Evolutionary conservation across 352 stramenopile genomes (phyloP), one percentile per base, ranked within the genome.

Genomic region (Phytophthora sp.): DNA sequence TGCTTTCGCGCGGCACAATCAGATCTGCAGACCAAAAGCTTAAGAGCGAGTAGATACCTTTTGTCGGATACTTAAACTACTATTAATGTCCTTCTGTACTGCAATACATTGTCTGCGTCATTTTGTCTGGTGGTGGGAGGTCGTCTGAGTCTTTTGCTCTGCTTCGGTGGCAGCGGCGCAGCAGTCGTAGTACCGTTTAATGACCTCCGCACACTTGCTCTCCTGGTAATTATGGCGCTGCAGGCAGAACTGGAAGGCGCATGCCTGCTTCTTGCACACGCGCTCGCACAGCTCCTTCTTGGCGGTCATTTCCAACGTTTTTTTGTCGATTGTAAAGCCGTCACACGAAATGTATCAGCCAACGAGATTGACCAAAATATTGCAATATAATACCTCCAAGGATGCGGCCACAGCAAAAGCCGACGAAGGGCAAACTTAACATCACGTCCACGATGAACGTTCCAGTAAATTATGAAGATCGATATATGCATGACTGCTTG

Each of bases 231-330:
- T 73, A 45, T 68, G 71, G 16, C 80, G 84, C 75, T 91, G 77
- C 31, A 95, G 72, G 76, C 88, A 95, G 59, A 82, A 80, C 72
- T 95, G 88, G 72, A 94, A 94, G 41, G 82, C 82, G 46, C 86
- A 95, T 16, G 85, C 88, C 18, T 90, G 76, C 57, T 86, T 79
- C 73, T 86, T 86, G 66, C 88, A 95, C 31, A 73, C 49, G 7
- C 68, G 72, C 64, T 92, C 75, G 63, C 82, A 93, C 16, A 90
- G 39, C 44, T 78, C 69, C 58, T 70, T 66, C 26, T 71, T 61
- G 27, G 15, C 29, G 1, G 20, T n/a, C 57, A 74, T 73, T 31
- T 47, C 54, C 13, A 35, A 30, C 30, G 26, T n/a, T n/a, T 26
- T 24, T 24, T 39, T 58, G n/a, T 21, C 11, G 46, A 66, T 67